Base-by-base conservation (phyloP, 345 rosid species). In the Eucalyptus globulus region DNA sequence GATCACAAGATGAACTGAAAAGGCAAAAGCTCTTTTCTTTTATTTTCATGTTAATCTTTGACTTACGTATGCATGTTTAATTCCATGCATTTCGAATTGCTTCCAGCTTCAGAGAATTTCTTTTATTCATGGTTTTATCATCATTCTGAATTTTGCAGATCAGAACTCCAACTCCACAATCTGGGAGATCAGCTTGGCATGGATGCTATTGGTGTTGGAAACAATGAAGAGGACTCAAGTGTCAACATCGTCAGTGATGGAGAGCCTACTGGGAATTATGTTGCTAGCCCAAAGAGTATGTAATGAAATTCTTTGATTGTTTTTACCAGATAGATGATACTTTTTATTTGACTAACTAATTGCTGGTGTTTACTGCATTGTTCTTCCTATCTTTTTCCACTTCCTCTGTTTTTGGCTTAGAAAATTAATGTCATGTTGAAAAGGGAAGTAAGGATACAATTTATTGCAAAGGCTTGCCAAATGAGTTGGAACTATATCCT, bases 1-100 rank as follows among this genome's bases (percentile, higher is more conserved):
- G 94, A 91, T 92, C 94, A 85, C 98, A 95, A 92, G 96, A 95
- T 56, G 99, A 98, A 88, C 89, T 96, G 87, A 96, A 94, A 91
- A 98, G 98, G 99, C 90, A 92, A 87, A 90, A 80, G 19, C 49
- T 56, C 88, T 91, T 50, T 56, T 89, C n/a, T 11, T 27, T 60
- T 29, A 5, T 87, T 17, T 67, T 60, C 45, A 53, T 34, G 44
- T 51, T 54, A 16, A 86, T 76, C 51, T 43, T 44, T 80, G 34
- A 34, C 14, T 44, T 47, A 53, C 37, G 9, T 5, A 54, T 37
- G 45, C 24, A 76, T 76, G 83, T 40, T 87, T 87, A 12, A 47
- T 21, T 86, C 14, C 80, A 56, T 86, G 47, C 87, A 80, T 87
- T 88, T 40, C 86, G 58, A 90, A 27, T 86, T 87, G 34, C 87